These are phyloP conservation scores for Alloteropsis semialata DNA, from an alignment of 176 grass and related monocot genomes.

Conservation along the genomic window DNA sequence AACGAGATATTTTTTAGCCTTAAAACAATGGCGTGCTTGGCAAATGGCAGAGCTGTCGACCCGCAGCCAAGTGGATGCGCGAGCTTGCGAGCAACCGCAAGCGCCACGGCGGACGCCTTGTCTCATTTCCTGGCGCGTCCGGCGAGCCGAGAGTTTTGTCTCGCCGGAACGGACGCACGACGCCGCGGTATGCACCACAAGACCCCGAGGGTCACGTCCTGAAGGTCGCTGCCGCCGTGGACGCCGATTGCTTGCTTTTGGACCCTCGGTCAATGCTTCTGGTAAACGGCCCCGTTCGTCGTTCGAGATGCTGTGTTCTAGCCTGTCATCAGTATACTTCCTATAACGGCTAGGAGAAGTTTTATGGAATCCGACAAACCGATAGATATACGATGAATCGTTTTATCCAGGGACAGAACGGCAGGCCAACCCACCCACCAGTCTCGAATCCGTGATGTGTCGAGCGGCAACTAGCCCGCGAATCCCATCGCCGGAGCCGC, in stretches of 20 bases:
- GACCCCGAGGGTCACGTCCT: neutral
- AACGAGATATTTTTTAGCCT: neutral
- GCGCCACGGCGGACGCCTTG: neutral
- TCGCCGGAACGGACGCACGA: constrained; percentile 13
- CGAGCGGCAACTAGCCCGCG: neutral
- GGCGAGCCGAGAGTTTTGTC: neutral
- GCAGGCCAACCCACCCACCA: neutral
- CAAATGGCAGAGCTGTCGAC: neutral
- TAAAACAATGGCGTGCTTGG: no score
- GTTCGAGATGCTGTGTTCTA: neutral
- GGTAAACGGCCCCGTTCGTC: neutral
- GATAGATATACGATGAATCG: neutral
- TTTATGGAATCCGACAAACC: neutral
- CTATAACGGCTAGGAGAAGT: neutral
- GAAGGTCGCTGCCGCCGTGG: neutral
- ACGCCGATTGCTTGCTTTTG: neutral
- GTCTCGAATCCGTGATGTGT: neutral
- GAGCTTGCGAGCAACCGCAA: neutral
- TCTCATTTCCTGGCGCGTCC: neutral
- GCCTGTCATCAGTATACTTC: neutral
- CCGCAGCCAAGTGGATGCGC: neutral
- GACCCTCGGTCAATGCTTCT: no score
- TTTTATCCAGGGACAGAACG: neutral
- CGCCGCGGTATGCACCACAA: constrained; percentile 1
- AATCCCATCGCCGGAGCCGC: neutral